A percentile compares a stretch with the other conserved stretches of the same genome.
Conservation (phyloP, 495 filamentous ascomycete genomes). For the Penicillium subrubescens region DNA sequence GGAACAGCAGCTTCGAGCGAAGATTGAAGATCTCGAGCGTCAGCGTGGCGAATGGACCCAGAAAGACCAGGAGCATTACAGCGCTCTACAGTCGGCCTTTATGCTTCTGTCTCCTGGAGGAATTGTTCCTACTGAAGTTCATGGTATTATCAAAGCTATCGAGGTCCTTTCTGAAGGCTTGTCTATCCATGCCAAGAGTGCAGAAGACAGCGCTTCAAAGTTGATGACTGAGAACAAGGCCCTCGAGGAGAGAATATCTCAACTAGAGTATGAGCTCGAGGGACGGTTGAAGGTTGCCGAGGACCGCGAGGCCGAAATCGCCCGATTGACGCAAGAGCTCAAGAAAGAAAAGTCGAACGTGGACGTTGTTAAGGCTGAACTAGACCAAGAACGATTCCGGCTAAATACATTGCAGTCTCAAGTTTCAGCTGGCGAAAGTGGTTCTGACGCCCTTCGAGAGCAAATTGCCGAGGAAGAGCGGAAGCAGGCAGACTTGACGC, state of each 20-base stretch:
- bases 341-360: constrained; percentile 60
- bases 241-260: constrained; percentile 51
- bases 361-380: constrained; percentile 59
- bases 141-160: constrained; percentile 62
- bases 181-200: constrained; percentile 45
- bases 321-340: constrained; percentile 44
- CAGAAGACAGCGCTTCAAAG: constrained; percentile 42
- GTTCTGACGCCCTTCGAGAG: constrained; percentile 73
- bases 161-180: constrained; percentile 62
- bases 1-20: constrained; percentile 27
- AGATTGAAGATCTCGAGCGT: constrained; percentile 52
- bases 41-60: constrained; percentile 48
- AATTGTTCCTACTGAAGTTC: constrained; percentile 56
- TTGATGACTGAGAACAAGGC: constrained; percentile 44
- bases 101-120: constrained; percentile 60
- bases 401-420: constrained; percentile 64
- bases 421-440: constrained; percentile 77
- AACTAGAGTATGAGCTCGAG: constrained; percentile 43
- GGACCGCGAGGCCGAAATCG: constrained; percentile 38
- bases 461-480: constrained; percentile 70
- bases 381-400: constrained; percentile 66
- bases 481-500: constrained; percentile 59
- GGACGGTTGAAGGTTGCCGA: constrained; percentile 50
- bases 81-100: constrained; percentile 63
- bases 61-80: constrained; percentile 52